Evolutionary conservation across 257 asterid genomes (phyloP).

Genomic region (Solanum appendiculatum): DNA sequence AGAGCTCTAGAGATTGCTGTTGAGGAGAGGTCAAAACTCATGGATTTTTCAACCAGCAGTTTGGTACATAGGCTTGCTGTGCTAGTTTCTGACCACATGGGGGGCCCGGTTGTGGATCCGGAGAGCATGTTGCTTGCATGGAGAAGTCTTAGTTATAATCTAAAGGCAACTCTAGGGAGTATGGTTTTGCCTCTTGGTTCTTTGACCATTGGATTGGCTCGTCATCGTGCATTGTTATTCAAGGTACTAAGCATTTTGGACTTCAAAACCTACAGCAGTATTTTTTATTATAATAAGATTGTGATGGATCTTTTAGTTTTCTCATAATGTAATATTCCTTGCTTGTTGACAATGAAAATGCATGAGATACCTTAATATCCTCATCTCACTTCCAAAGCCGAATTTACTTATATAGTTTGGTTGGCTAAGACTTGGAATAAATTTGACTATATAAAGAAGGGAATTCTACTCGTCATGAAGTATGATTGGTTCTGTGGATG

Average conservation of each 20-base stretch:
- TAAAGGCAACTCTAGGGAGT: constrained; percentile 72
- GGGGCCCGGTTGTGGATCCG: constrained; percentile 90
- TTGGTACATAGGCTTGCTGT: constrained; percentile 65
- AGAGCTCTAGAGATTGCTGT: constrained; percentile 64
- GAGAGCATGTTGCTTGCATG: constrained; percentile 69
- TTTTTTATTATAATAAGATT: not conserved
- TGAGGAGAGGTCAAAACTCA: constrained; percentile 35
- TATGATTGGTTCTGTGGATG: not conserved
- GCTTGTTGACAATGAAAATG: not conserved
- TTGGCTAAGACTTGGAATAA: not conserved
- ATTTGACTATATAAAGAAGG: not conserved
- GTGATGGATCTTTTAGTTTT: not conserved
- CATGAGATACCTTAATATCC: not conserved
- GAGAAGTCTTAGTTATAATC: constrained; percentile 50
- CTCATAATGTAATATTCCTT: not conserved
- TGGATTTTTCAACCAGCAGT: constrained; percentile 21
- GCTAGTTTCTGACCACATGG: constrained; percentile 85
- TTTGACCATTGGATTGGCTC: constrained; percentile 80
- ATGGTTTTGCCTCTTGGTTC: constrained; percentile 96
- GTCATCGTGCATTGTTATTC: constrained; percentile 94
- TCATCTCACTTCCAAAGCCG: not conserved
- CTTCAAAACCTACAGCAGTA: not conserved
- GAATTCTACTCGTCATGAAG: not conserved
- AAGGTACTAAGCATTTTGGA: constrained; percentile 47
- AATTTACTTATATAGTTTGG: not conserved